Percentiles rank a stretch among this genome's conserved stretches.
phyloP scores from a whole-genome alignment of 768 basidiomycete genomes.

The Glaciozyma antarctica region DNA sequence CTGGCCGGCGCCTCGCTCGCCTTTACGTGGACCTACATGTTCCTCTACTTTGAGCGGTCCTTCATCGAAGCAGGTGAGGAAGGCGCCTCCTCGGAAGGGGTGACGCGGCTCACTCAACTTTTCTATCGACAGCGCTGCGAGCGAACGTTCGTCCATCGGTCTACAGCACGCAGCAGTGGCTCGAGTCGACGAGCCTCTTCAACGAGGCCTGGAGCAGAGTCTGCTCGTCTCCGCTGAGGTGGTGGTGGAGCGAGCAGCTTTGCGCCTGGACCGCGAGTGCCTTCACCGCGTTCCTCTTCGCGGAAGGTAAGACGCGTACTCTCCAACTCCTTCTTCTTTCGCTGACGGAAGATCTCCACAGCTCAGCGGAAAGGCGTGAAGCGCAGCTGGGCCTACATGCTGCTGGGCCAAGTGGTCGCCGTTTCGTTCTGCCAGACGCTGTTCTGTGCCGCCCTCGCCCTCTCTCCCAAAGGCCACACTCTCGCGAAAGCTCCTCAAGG shows the following conservation, averaged over 20 bases:
- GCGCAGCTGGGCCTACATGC: slow-evolving; percentile 58
- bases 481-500: slow-evolving; percentile 4
- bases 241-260: slow-evolving; percentile 65
- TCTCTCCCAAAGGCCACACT: slow-evolving; percentile 30
- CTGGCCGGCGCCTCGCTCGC: slow-evolving; percentile 7
- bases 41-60: slow-evolving; percentile 12
- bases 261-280: slow-evolving; percentile 54
- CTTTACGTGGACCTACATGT: slow-evolving; percentile 32
- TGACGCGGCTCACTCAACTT: not conserved
- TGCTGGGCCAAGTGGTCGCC: slow-evolving; percentile 63
- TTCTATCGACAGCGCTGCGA: not conserved
- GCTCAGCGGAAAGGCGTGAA: slow-evolving; percentile 44
- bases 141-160: not conserved
- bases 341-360: not conserved
- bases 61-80: slow-evolving; percentile 9
- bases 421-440: slow-evolving; percentile 58
- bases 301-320: slow-evolving; percentile 47
- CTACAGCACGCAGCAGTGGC: slow-evolving; percentile 25
- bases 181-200: slow-evolving; percentile 30
- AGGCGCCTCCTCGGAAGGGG: too few relatives aligned
- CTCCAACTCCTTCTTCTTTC: too few relatives aligned
- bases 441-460: slow-evolving; percentile 50
- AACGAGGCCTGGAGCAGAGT: slow-evolving; percentile 38
- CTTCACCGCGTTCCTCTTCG: slow-evolving; percentile 50
- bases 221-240: slow-evolving; percentile 47